Evolutionary conservation across 768 basidiomycete genomes (phyloP), one percentile per base, ranked within the genome.

Genomic region (Daedaleopsis nitida): DNA sequence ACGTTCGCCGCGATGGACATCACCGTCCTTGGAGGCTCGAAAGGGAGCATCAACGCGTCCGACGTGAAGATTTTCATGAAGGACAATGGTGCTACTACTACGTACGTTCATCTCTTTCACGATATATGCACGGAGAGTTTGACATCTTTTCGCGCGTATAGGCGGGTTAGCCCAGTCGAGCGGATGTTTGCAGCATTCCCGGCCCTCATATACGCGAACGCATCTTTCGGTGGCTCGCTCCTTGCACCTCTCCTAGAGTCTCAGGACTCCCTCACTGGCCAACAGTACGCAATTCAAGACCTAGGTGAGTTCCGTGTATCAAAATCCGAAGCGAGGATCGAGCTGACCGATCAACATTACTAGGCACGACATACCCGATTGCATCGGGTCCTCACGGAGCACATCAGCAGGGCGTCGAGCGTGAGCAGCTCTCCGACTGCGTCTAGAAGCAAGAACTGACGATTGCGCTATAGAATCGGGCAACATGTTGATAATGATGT

Each of bases 121-220:
- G 14, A 11, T 13, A 1, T 4, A 6, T 10, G 10, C 27, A 35
- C n/a, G 32, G 8, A 21, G 8, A 7, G 19, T 49, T 21, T 49
- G 47, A 45, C 35, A 44, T 4, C 10, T 21, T 11, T 21, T 19
- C 27, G 38, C 16, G 32, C 38, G 5, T 39, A 13, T 52, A 66
- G 69, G 14, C 66, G 72, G 5, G 69, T 74, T 12, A 74, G 69
- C 55, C 72, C 75, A 6, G 74, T 76, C 2, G 75, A 76, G 53
- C 66, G 68, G 1, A 63, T 76, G 21, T 74, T 69, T 55, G 66
- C 73, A 1, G 63, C 72, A 11, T 70, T 71, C 39, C 72, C 75
- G 9, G 58, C 70, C 24, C 70, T 69, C 52, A 58, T 75, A 1
- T 74, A 70, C 56, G 37, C 71, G 55, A 76, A 76, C 38, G 70